phyloP scores from a whole-genome alignment of 257 asterid genomes.

The Fraxinus pennsylvanica region DNA sequence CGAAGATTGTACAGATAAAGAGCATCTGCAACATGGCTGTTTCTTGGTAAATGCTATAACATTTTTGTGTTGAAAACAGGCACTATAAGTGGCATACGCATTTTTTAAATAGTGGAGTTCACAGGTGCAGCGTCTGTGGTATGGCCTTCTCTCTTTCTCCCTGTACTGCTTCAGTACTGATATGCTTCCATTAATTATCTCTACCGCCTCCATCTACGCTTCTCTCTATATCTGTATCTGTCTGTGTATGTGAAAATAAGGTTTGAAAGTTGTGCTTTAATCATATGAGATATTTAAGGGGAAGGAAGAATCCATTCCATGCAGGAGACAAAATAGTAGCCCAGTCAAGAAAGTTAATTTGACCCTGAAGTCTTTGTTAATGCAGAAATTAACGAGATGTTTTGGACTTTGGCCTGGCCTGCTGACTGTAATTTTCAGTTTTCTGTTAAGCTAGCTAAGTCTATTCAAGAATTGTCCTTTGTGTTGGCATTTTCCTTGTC shows the following conservation, averaged over 20 bases:
- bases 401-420: background rate
- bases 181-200: background rate
- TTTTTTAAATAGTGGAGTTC: background rate
- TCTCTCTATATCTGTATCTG: background rate
- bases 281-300: background rate
- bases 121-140: background rate
- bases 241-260: background rate
- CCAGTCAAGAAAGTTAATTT: background rate
- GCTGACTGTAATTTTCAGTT: background rate
- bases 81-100: background rate
- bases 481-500: background rate
- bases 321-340: background rate
- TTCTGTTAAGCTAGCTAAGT: background rate
- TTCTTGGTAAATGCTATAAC: background rate
- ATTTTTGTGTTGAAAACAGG: background rate
- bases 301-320: background rate
- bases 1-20: background rate
- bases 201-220: background rate
- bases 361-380: background rate
- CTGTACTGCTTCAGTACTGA: background rate
- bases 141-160: constrained; percentile 5
- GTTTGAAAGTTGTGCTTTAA: background rate
- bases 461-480: background rate
- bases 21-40: background rate
- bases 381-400: background rate